These are phyloP conservation scores for Pseudocercospora fijiensis DNA, from an alignment of 2,329 filamentous ascomycete genomes.

Conservation along the genomic window DNA sequence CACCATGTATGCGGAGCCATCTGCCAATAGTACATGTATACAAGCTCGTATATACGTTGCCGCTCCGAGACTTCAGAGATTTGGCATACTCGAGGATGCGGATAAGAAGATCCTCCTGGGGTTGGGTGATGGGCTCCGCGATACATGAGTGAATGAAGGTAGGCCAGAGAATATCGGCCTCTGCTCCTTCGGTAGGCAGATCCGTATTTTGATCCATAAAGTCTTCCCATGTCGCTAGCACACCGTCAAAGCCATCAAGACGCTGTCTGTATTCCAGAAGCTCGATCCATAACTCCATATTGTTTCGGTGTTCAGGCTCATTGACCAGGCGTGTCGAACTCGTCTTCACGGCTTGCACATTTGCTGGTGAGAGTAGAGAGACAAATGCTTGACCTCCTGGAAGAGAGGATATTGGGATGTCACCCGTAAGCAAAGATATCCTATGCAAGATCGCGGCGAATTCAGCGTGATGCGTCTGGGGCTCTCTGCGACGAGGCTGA, in stretches of 20 bases:
- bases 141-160: constrained; percentile 45
- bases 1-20: constrained; percentile 35
- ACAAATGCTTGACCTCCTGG: not conserved
- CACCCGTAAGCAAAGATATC: constrained; percentile 13
- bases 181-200: constrained; percentile 42
- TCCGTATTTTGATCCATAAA: constrained; percentile 40
- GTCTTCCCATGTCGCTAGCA: constrained; percentile 46
- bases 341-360: constrained; percentile 25
- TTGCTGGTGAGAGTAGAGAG: constrained; percentile 36
- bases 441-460: constrained; percentile 19
- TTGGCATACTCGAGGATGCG: constrained; percentile 12
- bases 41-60: constrained; percentile 38
- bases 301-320: constrained; percentile 28
- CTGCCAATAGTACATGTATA: constrained; percentile 49
- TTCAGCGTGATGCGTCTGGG: constrained; percentile 1
- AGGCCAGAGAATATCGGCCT: constrained; percentile 48
- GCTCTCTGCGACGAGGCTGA: not conserved
- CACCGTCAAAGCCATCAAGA: constrained; percentile 44
- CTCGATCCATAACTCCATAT: constrained; percentile 43
- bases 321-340: constrained; percentile 37
- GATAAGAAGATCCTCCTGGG: not conserved
- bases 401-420: not conserved
- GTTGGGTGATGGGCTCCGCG: not conserved
- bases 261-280: constrained; percentile 45
- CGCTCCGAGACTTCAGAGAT: constrained; percentile 4